A percentile compares a stretch with the other conserved stretches of the same genome.
phyloP scores from a whole-genome alignment of 176 grass and related monocot species.

The Avena eriantha region DNA sequence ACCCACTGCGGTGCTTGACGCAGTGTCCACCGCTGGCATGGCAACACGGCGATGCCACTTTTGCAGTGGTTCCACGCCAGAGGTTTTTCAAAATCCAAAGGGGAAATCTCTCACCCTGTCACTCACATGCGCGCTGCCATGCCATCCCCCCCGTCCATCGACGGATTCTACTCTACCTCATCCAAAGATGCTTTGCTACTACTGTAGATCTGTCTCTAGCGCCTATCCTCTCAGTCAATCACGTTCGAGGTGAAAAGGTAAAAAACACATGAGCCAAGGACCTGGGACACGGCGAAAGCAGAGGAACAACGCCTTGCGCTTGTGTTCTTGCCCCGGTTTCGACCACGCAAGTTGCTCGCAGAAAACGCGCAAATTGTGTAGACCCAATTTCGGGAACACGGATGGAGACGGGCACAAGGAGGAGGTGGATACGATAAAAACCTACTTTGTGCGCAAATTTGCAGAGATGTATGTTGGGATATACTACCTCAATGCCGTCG shows the following conservation, averaged over 20 bases:
- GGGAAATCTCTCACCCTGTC: too few relatives aligned
- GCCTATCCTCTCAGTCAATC: neutral
- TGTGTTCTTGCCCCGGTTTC: conserved; percentile 16
- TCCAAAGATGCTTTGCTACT: conserved; percentile 18
- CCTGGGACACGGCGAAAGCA: conserved; percentile 41
- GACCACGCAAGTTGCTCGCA: neutral
- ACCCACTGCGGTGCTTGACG: conserved; percentile 1
- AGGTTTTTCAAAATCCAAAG: neutral
- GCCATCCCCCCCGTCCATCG: neutral
- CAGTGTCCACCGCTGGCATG: conserved; percentile 41
- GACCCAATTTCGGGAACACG: neutral
- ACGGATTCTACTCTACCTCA: neutral
- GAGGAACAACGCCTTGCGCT: neutral
- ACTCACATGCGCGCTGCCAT: neutral
- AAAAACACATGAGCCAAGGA: neutral
- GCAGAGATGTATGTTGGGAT: neutral
- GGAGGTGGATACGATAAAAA: neutral
- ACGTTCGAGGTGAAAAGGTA: neutral
- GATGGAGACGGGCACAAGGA: conserved; percentile 20
- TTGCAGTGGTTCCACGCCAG: conserved; percentile 39
- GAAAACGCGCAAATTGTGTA: neutral
- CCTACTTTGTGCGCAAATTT: too few relatives aligned
- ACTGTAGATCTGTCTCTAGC: neutral
- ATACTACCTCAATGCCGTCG: conserved; percentile 91
- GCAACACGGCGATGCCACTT: conserved; percentile 23